Evolutionary conservation across 148 eudicot genomes (phyloP), one percentile per base, ranked within the genome.

Genomic region (Chenopodium suecicum): DNA sequence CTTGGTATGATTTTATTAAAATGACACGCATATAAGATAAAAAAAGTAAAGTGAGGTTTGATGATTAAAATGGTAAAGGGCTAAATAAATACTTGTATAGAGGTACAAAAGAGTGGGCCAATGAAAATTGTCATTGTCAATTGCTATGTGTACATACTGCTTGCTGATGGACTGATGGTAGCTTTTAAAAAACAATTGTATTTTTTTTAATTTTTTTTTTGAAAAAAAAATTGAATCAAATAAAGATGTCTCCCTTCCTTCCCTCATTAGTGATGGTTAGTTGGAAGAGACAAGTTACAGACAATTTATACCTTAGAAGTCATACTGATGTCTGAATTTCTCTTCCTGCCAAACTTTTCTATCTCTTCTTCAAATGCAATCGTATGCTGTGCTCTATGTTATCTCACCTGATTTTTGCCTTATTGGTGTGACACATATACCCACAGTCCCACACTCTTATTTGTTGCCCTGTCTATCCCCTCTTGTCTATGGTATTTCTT

Each of bases 381-480:
- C 44, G n/a, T 13, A 50, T 50, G 64, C 77, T 56, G 17, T 10
- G 56, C 56, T 56, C 19, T 56, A 27, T 74, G 9, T 37, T 25
- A 32, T 74, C 77, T 23, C 85, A 68, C 78, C 19, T 32, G 62
- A 78, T 47, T 78, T 69, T 78, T 22, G 60, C 78, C 50, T 67
- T 77, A 22, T 63, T 22, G 25, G 25, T 62, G 66, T 62, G 25
- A 62, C 66, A 62, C 66, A 62, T 1, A 0, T 0, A 2, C 16
- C 0, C 22, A 16, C 1, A 0, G 0, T 0, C 16, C 2, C 62
- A 16, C 5, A 2, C 19, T 4, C 4, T 56, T 56, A 2, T 56
- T 12, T 11, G 4, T 17, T 56, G 3, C 62, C 7, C 22, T 17
- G 17, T 13, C 58, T 11, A 16, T 54, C 4, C 60, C 60, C 60